Conservation (phyloP, 2,329 filamentous ascomycete species). For the Lachnellula subtilissima region DNA sequence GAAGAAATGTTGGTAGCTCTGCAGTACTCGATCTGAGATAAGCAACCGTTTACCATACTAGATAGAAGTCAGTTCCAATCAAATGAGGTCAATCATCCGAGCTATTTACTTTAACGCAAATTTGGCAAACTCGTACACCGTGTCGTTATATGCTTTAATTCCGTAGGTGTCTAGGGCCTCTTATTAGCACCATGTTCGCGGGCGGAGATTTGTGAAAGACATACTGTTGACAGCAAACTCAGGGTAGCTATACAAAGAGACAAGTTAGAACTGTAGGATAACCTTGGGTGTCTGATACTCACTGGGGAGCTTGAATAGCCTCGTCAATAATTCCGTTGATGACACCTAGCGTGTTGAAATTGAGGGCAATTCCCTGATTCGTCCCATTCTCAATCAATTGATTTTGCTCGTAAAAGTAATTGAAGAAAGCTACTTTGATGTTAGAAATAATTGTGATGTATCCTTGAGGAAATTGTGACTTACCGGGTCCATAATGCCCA, state of each 20-base stretch:
- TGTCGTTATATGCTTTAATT: constrained; percentile 25
- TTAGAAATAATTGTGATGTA: not conserved
- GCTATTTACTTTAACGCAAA: constrained; percentile 35
- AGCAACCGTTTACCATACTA: constrained; percentile 35
- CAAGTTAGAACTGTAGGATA: not conserved
- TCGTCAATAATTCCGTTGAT: constrained; percentile 65
- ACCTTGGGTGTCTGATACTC: constrained; percentile 1
- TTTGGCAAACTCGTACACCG: constrained; percentile 50
- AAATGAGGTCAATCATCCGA: not conserved
- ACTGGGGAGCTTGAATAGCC: constrained; percentile 44
- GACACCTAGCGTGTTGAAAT: constrained; percentile 59
- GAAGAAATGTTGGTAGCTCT: constrained; percentile 40
- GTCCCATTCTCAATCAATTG: constrained; percentile 45
- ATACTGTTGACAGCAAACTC: constrained; percentile 41
- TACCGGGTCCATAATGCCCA: constrained; percentile 57
- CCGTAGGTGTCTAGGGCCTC: constrained; percentile 36
- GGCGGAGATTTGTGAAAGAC: not conserved
- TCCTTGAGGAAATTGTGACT: no score
- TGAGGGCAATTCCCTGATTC: constrained; percentile 49
- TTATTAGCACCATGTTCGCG: not conserved
- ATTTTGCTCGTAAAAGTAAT: constrained; percentile 57
- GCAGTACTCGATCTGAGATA: constrained; percentile 44
- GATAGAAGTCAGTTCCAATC: not conserved
- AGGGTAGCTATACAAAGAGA: constrained; percentile 18
- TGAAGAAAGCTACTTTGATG: constrained; percentile 43